Conservation (phyloP, 2,329 filamentous ascomycete genomes). For the Calonectria ilicicola region DNA sequence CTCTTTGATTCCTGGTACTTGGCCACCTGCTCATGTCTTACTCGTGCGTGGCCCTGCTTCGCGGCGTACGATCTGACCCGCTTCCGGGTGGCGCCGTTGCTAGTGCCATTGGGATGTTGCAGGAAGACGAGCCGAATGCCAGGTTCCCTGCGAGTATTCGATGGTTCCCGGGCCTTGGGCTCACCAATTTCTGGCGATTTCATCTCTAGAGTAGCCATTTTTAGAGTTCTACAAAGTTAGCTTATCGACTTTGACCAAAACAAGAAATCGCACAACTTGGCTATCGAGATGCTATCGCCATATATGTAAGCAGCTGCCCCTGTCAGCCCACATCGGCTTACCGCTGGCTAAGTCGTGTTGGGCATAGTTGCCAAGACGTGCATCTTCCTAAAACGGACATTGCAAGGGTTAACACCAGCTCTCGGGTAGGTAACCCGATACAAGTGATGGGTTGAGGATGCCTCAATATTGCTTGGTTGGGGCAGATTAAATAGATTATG, state of each 20-base stretch:
- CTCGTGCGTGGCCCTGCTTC: slow-evolving; percentile 2
- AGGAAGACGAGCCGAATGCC: neutral
- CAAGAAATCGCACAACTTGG: neutral
- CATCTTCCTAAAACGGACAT: slow-evolving; percentile 4
- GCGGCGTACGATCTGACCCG: slow-evolving; percentile 8
- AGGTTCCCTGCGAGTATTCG: neutral
- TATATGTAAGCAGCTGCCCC: neutral
- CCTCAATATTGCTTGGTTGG: neutral
- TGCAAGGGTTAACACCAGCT: neutral
- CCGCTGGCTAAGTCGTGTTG: neutral
- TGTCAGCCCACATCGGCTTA: neutral
- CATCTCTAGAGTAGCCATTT: neutral
- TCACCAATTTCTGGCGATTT: neutral
- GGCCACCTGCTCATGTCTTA: neutral
- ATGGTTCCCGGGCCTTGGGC: neutral
- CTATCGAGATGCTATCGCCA: neutral
- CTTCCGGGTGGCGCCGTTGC: neutral
- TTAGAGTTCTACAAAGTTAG: neutral
- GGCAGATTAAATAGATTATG: neutral
- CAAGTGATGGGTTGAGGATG: neutral
- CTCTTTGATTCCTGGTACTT: neutral
- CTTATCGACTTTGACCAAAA: neutral
- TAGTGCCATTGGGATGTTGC: neutral
- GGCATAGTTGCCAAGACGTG: slow-evolving; percentile 9
- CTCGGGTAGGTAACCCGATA: neutral